Evolutionary conservation across 208 protist species (phyloP), one percentile per base, ranked within the genome.

Genomic region (Kentomonas sorsogonicus): DNA sequence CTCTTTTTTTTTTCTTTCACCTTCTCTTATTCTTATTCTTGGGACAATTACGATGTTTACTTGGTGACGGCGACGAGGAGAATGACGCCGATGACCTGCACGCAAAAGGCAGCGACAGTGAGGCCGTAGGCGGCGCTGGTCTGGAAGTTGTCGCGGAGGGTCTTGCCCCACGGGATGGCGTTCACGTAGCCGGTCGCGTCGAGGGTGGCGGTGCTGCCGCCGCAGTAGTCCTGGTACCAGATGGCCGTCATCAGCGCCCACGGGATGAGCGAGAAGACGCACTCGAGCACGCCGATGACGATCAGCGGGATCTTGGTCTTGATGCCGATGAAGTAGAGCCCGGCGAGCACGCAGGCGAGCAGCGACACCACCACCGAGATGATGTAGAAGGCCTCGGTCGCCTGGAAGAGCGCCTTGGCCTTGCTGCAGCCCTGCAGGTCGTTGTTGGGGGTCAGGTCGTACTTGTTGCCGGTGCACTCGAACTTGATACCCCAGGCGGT

Each of bases 171-270:
- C 39, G 66, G 66, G 46, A 79, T 63, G 11, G 48, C 46, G 56
- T 63, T 36, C 50, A 40, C 46, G 46, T 70, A 60, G 59, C 55
- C 64, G 3, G 27, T 45, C 33, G 0, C 11, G 53, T 70, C 44
- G 31, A 57, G 11, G 41, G 6, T 45, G 25, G 46, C 45, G 23
- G 36, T 36, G 6, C 18, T 46, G 30, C 13, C 34, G 39, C 66
- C 56, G 71, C 70, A 82, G 51, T 63, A 72, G 55, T 54, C 60
- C 22, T 59, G 20, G 53, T 67, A 41, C 63, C 67, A 66, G 48
- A 86, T 50, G n/a, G 50, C 64, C 1, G 72, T 80, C 72, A 81
- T 86, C 65, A 64, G 63, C 29, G 63, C 66, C 79, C 74, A 82
- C 30, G 79, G 74, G 33, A 81, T 71, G 45, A 86, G 63, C 25